Conservation (phyloP, 306 rosid species). For the Senna tora region DNA sequence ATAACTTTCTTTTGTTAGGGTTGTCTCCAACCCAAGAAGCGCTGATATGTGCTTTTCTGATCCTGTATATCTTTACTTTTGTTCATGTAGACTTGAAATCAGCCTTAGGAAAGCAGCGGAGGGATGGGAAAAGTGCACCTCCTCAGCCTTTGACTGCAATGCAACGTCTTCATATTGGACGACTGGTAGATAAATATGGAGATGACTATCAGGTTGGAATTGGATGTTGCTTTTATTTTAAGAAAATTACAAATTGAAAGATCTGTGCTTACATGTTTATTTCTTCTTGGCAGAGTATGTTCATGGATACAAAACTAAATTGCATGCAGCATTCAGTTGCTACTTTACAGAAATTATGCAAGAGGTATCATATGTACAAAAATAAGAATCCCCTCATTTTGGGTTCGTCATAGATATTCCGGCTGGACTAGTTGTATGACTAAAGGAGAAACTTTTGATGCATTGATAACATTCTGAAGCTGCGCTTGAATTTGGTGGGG, state of each 20-base stretch:
- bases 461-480: not conserved
- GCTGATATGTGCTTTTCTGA: not conserved
- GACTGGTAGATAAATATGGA: conserved; percentile 69
- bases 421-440: not conserved
- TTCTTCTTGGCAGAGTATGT: conserved; percentile 65
- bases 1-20: not conserved
- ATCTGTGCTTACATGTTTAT: conserved; percentile 9
- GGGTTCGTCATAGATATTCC: conserved; percentile 6
- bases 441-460: not conserved
- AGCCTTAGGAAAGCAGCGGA: conserved; percentile 80
- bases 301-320: conserved; percentile 84
- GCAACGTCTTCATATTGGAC: conserved; percentile 69
- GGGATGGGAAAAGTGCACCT: conserved; percentile 71
- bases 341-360: conserved; percentile 76
- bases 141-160: conserved; percentile 75
- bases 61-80: conserved; percentile 27
- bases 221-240: not conserved
- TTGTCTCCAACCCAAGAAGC: not conserved
- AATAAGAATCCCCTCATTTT: conserved; percentile 61
- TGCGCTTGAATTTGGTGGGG: conserved; percentile 2
- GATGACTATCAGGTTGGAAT: conserved; percentile 73
- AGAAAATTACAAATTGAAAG: conserved; percentile 1
- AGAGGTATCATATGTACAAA: conserved; percentile 53
- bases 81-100: conserved; percentile 68
- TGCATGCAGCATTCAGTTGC: conserved; percentile 85